phyloP scores from a whole-genome alignment of 495 filamentous ascomycete genomes.

The Cercophora newfieldiana region DNA sequence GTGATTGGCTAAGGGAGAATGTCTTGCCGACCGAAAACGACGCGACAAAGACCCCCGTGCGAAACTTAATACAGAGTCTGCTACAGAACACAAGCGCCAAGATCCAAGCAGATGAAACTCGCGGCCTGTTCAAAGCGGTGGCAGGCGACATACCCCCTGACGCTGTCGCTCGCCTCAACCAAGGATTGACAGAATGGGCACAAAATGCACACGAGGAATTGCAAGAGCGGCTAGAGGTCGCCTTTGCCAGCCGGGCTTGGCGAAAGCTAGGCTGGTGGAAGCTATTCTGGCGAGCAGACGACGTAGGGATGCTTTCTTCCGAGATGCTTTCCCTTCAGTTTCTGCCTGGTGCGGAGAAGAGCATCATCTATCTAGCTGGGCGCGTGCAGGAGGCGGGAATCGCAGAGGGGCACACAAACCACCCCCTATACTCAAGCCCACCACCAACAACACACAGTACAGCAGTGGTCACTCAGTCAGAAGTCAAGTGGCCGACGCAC shows the following conservation, averaged over 20 bases:
- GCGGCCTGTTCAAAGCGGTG: constrained; percentile 29
- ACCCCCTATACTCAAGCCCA: constrained; percentile 22
- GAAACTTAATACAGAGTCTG: constrained; percentile 65
- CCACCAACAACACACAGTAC: constrained; percentile 1
- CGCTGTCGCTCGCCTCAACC: constrained; percentile 53
- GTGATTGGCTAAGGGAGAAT: constrained; percentile 66
- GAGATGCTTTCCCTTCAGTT: constrained; percentile 76
- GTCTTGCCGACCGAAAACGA: constrained; percentile 40
- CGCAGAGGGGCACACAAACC: constrained; percentile 8
- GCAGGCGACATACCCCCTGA: constrained; percentile 35
- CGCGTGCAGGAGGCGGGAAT: constrained; percentile 65
- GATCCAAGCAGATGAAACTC: constrained; percentile 52
- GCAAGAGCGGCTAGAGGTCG: constrained; percentile 69
- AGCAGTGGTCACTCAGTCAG: background rate
- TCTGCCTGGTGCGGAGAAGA: constrained; percentile 70
- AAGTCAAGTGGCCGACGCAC: constrained; percentile 42
- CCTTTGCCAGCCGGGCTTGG: constrained; percentile 72
- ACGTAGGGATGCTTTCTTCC: constrained; percentile 76
- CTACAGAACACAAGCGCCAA: constrained; percentile 57
- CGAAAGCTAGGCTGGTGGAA: constrained; percentile 86
- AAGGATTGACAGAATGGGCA: constrained; percentile 67
- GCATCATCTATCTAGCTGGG: constrained; percentile 77
- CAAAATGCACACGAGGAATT: constrained; percentile 80
- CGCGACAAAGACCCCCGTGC: constrained; percentile 60
- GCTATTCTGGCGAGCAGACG: constrained; percentile 90